A percentile compares a stretch with the other conserved stretches of the same genome.
phyloP scores from a whole-genome alignment of 192 early-diverging fungal species.

The Blastocladiella britannica region DNA sequence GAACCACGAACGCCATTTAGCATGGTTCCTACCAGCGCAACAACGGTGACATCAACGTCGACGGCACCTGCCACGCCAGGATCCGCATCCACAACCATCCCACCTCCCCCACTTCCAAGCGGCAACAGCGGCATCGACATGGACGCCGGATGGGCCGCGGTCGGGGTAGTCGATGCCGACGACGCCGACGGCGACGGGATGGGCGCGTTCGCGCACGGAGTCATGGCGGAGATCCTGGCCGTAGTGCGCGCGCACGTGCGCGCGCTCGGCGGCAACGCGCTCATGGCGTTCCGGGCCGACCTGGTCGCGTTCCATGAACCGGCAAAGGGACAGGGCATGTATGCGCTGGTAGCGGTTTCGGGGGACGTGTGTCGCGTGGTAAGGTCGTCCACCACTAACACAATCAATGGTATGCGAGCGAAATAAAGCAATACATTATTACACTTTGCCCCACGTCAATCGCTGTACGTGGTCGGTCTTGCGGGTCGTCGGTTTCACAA shows the following conservation, averaged over 20 bases:
- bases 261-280: constrained; percentile 49
- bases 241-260: constrained; percentile 42
- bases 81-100: no score
- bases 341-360: constrained; percentile 36
- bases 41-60: no score
- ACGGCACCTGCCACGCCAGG: no score
- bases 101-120: no score
- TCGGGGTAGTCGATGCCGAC: constrained; percentile 3
- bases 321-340: constrained; percentile 51
- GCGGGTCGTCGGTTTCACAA: constrained; percentile 64
- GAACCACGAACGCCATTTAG: no score
- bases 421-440: no score
- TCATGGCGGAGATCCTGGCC: constrained; percentile 42
- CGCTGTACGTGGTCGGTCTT: constrained; percentile 87
- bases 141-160: no score
- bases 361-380: constrained; percentile 28
- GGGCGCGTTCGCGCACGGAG: constrained; percentile 50
- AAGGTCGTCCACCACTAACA: no score
- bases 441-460: constrained; percentile 49
- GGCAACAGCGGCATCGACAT: no score
- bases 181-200: constrained; percentile 18
- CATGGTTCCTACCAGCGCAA: no score
- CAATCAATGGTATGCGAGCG: no score
- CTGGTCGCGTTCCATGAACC: constrained; percentile 39
- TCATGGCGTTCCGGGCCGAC: constrained; percentile 43